Evolutionary conservation across 129 eudicot genomes (phyloP), one percentile per base, ranked within the genome.

Genomic region (Arctium lappa): DNA sequence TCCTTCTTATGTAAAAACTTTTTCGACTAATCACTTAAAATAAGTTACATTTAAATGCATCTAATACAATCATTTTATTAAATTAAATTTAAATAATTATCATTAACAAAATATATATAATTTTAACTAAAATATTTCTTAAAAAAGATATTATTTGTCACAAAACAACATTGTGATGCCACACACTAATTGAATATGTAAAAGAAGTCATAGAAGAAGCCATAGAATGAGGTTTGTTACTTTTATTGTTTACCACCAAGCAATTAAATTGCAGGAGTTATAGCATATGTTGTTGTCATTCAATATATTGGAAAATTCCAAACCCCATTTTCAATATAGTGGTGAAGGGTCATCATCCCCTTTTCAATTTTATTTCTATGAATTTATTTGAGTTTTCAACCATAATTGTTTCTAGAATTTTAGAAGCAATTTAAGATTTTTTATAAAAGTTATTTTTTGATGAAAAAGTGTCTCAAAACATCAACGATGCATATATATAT

Each of bases 301-400:
- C 50, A 82, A 85, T 22, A 22, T 22, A 22, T 85, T 69, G 69
- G 73, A 74, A 77, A 76, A 56, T 46, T 71, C 86, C 78, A 78
- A 71, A 60, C 71, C 27, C 75, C 74, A 73, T 65, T 78, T 82
- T 68, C 71, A 50, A 40, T 65, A 6, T 69, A 77, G 78, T 62
- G 90, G 83, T 83, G 77, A 74, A 85, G 86, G 86, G 86, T 81
- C 75, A 85, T 82, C 82, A 60, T 83, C 80, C 37, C 65, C 62
- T 65, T 48, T 75, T 77, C 18, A 29, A 87, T 72, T 75, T 33
- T 3, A 29, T 50, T 48, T 62, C 74, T 34, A 8, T 32, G 32
- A 36, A 76, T 69, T 16, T 5, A 39, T 46, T 7, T 44, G 37
- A n/a, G 44, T 11, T 68, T n/a, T 75, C 4, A 39, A 39, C 50